These are phyloP conservation scores for Kazachstania sp. DNA, from an alignment of 1,139 yeast genomes.

Conservation along the genomic window DNA sequence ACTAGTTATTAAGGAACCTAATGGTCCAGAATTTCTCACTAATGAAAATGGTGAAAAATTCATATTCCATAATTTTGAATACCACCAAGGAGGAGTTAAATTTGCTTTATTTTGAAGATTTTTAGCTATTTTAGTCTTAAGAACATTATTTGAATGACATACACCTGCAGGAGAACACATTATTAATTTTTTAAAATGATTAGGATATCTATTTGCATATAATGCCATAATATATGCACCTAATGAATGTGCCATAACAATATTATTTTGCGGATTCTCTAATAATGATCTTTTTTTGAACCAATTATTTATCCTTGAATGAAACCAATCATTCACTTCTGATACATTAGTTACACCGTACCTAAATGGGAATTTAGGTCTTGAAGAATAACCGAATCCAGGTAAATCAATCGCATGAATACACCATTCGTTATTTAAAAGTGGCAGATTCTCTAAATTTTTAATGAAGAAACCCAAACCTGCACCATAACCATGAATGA, in stretches of 20 bases:
- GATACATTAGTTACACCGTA: conserved; percentile 25
- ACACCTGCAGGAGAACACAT: conserved; percentile 82
- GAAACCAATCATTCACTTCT: conserved; percentile 57
- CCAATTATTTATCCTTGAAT: conserved; percentile 55
- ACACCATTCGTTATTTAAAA: conserved; percentile 41
- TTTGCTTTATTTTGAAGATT: conserved; percentile 28
- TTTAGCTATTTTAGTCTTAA: conserved; percentile 1
- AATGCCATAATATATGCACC: conserved; percentile 82
- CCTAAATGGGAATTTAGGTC: conserved; percentile 45
- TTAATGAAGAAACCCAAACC: conserved; percentile 65
- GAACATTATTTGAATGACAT: conserved; percentile 21
- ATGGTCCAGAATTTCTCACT: conserved; percentile 54
- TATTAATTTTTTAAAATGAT: conserved; percentile 51
- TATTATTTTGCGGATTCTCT: conserved; percentile 37
- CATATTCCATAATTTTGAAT: conserved; percentile 55
- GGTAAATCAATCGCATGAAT: conserved; percentile 64
- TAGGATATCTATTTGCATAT: conserved; percentile 56
- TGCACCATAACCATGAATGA: conserved; percentile 75
- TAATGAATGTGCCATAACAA: conserved; percentile 80
- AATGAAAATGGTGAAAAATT: conserved; percentile 64
- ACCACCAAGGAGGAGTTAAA: conserved; percentile 51
- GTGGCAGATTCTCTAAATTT: conserved; percentile 38
- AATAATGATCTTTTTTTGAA: conserved; percentile 45
- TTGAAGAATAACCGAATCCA: conserved; percentile 70
- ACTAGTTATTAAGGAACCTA: conserved; percentile 63